These are phyloP conservation scores for Bruguiera gymnorhiza DNA, from an alignment of 345 rosid genomes.

Conservation along the genomic window DNA sequence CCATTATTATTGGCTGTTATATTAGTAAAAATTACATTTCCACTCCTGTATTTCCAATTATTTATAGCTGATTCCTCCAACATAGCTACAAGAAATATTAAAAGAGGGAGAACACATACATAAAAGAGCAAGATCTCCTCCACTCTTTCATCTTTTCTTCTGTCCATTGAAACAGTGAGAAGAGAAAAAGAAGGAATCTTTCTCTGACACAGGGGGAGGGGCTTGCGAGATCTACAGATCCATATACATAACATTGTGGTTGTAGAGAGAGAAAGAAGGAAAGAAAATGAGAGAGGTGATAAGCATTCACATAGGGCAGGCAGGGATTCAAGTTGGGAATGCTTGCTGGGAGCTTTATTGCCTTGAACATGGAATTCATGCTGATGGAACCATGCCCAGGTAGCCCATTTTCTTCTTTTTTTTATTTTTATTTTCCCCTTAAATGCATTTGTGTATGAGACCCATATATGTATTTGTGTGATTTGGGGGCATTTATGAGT, in stretches of 20 bases:
- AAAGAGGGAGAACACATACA: too few species aligned
- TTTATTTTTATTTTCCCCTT: too few species aligned
- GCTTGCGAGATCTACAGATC: neutral
- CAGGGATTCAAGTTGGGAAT: slow-evolving; percentile 20
- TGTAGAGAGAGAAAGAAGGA: neutral
- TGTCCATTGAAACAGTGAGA: too few species aligned
- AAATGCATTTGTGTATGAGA: too few species aligned
- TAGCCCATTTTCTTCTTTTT: neutral
- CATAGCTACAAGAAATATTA: too few species aligned
- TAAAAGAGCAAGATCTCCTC: neutral
- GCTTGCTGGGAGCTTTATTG: slow-evolving; percentile 21
- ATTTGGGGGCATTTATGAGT: too few species aligned
- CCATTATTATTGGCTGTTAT: neutral
- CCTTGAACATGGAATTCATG: slow-evolving; percentile 18
- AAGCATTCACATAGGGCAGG: slow-evolving; percentile 17
- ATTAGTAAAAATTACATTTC: neutral
- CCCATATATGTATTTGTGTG: too few species aligned
- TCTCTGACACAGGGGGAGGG: neutral
- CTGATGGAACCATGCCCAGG: slow-evolving; percentile 20
- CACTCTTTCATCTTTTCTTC: neutral
- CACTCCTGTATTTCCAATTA: neutral
- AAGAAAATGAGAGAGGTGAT: slow-evolving; percentile 13
- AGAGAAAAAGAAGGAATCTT: too few species aligned
- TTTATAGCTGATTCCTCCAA: neutral
- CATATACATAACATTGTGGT: neutral